Evolutionary conservation across 2,329 filamentous ascomycete species (phyloP), one percentile per base, ranked within the genome.

Genomic region (Colletotrichum musae): DNA sequence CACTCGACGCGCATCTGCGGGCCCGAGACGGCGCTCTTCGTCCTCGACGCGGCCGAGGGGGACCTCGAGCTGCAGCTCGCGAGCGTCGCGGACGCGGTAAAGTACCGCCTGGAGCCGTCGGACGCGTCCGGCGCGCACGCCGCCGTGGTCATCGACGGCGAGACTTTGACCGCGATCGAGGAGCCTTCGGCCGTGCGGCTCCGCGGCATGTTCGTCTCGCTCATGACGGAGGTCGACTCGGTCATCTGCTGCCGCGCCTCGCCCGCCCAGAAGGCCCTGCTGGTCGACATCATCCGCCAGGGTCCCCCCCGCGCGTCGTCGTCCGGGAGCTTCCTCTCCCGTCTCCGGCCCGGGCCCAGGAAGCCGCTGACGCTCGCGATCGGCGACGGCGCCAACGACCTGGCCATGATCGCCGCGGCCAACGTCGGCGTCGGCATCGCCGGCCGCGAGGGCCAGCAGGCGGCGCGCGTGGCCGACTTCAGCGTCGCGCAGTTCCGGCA

Each of bases 181-280:
- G 86, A 88, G 3, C 86, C 90, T 2, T 54, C 74, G 0, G 72
- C 77, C 16, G 5, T 4, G 9, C 39, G 77, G 3, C 77, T 88
- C 32, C 83, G 80, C 9, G 75, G 87, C 0, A 84, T 92, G 4
- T 97, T 98, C 83, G 94, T 94, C 75, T 88, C 90, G 41, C 86
- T 97, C 12, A 93, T 94, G 69, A 89, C 95, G 26, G 85, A 89
- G 18, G 92, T 94, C 5, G 94, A 97, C 78, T 94, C 93, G 0
- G 94, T 98, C 32, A 95, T 98, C 68, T 98, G 95, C 81, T 98
- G 95, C 76, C 92, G 95, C 45, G 95, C 95, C 1, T 95, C 92
- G 45, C 95, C 95, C 0, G 91, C 92, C 16, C 95, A 98, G 77
- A 98, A 98, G 79, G 94, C 95, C 0, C 89, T 91, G 18, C 88